A percentile compares a stretch with the other conserved stretches of the same genome.
Conservation (phyloP, 345 rosid species). For the Heritiera fomes region DNA sequence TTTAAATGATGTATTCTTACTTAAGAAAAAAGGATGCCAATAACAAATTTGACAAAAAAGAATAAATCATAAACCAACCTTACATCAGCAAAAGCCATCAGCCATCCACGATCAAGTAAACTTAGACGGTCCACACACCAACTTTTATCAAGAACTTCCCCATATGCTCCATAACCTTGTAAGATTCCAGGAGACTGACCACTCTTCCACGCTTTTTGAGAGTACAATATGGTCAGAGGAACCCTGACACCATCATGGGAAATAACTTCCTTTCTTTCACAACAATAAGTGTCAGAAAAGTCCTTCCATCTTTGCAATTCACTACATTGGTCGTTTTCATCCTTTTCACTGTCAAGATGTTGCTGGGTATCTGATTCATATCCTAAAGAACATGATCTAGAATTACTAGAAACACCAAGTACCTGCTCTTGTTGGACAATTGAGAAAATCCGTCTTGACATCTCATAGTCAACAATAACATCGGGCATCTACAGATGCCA, state of each 20-base stretch:
- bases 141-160: conserved; percentile 77
- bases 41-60: not conserved
- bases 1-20: not conserved
- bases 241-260: conserved; percentile 74
- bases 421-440: conserved; percentile 67
- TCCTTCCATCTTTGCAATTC: conserved; percentile 49
- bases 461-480: conserved; percentile 75
- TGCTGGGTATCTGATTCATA: conserved; percentile 27
- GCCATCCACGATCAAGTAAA: conserved; percentile 95
- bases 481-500: conserved; percentile 72
- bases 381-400: conserved; percentile 28
- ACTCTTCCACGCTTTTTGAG: conserved; percentile 59
- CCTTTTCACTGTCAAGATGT: conserved; percentile 25
- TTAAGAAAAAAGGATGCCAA: not conserved
- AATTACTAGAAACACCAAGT: conserved; percentile 31
- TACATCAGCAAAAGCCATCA: conserved; percentile 88
- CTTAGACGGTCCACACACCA: conserved; percentile 77
- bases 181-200: conserved; percentile 65
- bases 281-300: conserved; percentile 55
- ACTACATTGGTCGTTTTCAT: conserved; percentile 17
- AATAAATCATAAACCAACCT: conserved; percentile 52
- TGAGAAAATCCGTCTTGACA: conserved; percentile 55
- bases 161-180: conserved; percentile 87
- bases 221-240: conserved; percentile 78
- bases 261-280: conserved; percentile 68